These are phyloP conservation scores for Manihot esculenta DNA, from an alignment of 441 rosid species.

Conservation along the genomic window DNA sequence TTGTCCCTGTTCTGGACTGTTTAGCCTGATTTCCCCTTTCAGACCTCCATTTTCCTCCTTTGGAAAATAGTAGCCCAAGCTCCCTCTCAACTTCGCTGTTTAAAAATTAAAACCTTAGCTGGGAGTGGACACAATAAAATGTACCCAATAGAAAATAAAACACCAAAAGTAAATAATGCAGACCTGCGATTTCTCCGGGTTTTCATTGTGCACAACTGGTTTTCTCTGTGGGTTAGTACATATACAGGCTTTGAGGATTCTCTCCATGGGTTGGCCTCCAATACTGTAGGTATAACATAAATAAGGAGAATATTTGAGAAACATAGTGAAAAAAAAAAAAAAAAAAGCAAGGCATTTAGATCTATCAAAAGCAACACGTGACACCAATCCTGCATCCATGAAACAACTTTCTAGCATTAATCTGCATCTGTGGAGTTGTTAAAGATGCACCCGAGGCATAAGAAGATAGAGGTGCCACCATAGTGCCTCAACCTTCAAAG, in stretches of 20 bases:
- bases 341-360: conserved; percentile 4
- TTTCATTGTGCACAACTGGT: conserved; percentile 91
- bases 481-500: too few relatives aligned
- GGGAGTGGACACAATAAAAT: conserved; percentile 11
- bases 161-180: conserved; percentile 14
- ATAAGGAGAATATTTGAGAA: conserved; percentile 1
- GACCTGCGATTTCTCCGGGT: conserved; percentile 90
- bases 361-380: conserved; percentile 10
- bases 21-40: conserved; percentile 51
- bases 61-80: conserved; percentile 77
- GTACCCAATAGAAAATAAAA: not conserved
- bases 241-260: conserved; percentile 82
- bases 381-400: not conserved
- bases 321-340: not conserved
- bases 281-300: conserved; percentile 48
- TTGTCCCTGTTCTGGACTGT: conserved; percentile 57
- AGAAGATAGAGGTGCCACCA: too few relatives aligned
- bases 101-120: conserved; percentile 20
- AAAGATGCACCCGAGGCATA: too few relatives aligned
- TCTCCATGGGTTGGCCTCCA: conserved; percentile 98
- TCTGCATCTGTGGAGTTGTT: too few relatives aligned
- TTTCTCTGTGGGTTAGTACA: conserved; percentile 76
- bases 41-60: conserved; percentile 57
- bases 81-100: conserved; percentile 91
- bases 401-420: not conserved